Percentiles rank a stretch among this genome's conserved stretches.
Evolutionary conservation across 2,329 filamentous ascomycete species (phyloP).

Genomic region (Colletotrichum eremochloae): DNA sequence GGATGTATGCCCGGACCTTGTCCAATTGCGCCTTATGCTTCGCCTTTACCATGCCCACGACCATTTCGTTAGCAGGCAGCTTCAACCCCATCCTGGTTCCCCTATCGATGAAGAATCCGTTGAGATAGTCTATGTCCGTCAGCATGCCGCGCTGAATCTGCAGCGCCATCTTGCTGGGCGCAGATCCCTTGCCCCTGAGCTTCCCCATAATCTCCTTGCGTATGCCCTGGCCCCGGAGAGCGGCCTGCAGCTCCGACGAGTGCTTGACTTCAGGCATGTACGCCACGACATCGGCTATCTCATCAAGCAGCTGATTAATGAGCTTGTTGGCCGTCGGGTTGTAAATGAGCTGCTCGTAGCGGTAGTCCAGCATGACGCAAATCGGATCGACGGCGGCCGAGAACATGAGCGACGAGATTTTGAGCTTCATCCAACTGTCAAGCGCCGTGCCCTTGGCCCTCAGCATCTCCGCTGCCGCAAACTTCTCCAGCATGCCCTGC

Average conservation of each 20-base stretch:
- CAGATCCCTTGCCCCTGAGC: conserved; percentile 68
- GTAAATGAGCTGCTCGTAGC: conserved; percentile 78
- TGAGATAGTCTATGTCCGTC: conserved; percentile 87
- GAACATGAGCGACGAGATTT: conserved; percentile 84
- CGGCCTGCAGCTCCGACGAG: conserved; percentile 67
- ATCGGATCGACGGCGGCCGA: conserved; percentile 84
- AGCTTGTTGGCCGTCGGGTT: conserved; percentile 75
- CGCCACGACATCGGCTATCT: conserved; percentile 80
- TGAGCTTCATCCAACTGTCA: conserved; percentile 75
- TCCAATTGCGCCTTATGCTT: conserved; percentile 62
- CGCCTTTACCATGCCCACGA: conserved; percentile 79
- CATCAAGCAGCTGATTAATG: conserved; percentile 78
- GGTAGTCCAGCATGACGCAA: conserved; percentile 81
- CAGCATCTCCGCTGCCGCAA: conserved; percentile 74
- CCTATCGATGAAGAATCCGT: conserved; percentile 85
- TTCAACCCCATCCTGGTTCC: conserved; percentile 81
- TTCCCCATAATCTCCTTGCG: conserved; percentile 71
- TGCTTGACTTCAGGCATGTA: conserved; percentile 79
- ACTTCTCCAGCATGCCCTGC: conserved; percentile 72
- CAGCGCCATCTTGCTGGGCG: conserved; percentile 74
- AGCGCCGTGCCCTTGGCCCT: conserved; percentile 70
- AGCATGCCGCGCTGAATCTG: conserved; percentile 71
- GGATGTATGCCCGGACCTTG: conserved; percentile 51
- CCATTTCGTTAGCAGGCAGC: conserved; percentile 78
- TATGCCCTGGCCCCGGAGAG: conserved; percentile 71